A percentile compares a stretch with the other conserved stretches of the same genome.
Conservation (phyloP, 2,329 filamentous ascomycete species). For the Hypomyces rosellus region DNA sequence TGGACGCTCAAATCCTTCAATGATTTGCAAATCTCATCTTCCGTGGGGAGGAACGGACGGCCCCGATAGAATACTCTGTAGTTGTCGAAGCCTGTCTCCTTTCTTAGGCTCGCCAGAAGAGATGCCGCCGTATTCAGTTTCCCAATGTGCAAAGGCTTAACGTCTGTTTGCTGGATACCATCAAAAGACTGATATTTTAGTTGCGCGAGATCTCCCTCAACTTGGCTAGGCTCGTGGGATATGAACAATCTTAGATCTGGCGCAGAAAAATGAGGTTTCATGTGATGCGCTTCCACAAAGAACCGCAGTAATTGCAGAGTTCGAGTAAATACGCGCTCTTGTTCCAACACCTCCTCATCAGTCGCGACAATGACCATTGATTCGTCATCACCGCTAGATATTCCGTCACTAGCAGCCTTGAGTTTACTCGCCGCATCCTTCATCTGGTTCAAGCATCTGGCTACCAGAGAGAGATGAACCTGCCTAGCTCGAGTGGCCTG, state of each 20-base stretch:
- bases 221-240: slow-evolving; percentile 41
- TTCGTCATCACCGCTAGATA: slow-evolving; percentile 41
- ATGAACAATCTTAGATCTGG: slow-evolving; percentile 52
- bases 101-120: slow-evolving; percentile 59
- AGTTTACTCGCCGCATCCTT: slow-evolving; percentile 53
- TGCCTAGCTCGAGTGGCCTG: slow-evolving; percentile 45
- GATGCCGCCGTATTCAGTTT: slow-evolving; percentile 64
- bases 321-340: slow-evolving; percentile 58
- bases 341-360: slow-evolving; percentile 40
- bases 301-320: slow-evolving; percentile 62
- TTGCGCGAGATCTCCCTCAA: slow-evolving; percentile 58
- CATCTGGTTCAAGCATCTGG: slow-evolving; percentile 66
- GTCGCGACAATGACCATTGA: slow-evolving; percentile 45
- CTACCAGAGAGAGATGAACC: slow-evolving; percentile 64
- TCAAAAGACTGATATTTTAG: slow-evolving; percentile 72
- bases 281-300: slow-evolving; percentile 60
- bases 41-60: slow-evolving; percentile 54
- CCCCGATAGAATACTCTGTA: slow-evolving; percentile 69
- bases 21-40: slow-evolving; percentile 53
- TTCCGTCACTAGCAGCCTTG: slow-evolving; percentile 40
- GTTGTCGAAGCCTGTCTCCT: slow-evolving; percentile 68
- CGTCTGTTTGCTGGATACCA: slow-evolving; percentile 50
- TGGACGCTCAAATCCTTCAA: slow-evolving; percentile 62
- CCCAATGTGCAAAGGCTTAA: slow-evolving; percentile 60
- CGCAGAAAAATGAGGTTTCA: slow-evolving; percentile 52